Base-by-base conservation (phyloP, 2,329 filamentous ascomycete genomes). In the Xylariomycetidae sp. region DNA sequence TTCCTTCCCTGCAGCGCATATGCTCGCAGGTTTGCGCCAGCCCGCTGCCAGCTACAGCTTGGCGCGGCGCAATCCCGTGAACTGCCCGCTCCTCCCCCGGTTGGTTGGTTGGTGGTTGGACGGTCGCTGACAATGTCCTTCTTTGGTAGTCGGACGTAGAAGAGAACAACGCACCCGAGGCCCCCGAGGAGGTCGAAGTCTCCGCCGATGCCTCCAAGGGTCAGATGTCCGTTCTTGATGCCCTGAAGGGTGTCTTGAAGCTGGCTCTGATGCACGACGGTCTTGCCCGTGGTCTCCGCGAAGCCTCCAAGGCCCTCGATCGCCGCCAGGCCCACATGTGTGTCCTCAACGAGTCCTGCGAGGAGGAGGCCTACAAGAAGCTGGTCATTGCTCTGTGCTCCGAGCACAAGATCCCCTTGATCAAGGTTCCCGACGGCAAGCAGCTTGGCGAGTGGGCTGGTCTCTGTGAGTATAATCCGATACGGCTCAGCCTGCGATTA, bases 361-460 rank as follows among this genome's bases (percentile, higher is more conserved):
- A 98, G 77, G 92, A 98, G 81, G 92, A 98, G 73, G 90, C 92
- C 54, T 98, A 98, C 81, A 98, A 98, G 88, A 98, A 98, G 85
- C 82, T 98, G 52, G 90, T 98, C 59, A 85, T 96, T 56, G 92
- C 92, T 46, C 85, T 98, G 43, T 98, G 92, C 85, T 86, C 84
- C 49, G 92, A 98, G 82, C 92, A 98, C 78, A 95, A 95, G 82
- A 98, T 98, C 60, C 92, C 92, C 52, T 76, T 98, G 59, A 98
- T 98, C 81, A 96, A 98, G 86, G 92, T 98, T 49, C 90, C 89
- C 54, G 92, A 98, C 69, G 92, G 92, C 70, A 98, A 98, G 84
- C 86, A 95, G 79, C 77, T 98, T 59, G 92, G 92, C 75, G 92
- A 98, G 78, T 98, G 92, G 92, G 90, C 93, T 65, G 92, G 92